phyloP scores from a whole-genome alignment of 2,329 filamentous ascomycete species.

The Lachnellula willkommii region DNA sequence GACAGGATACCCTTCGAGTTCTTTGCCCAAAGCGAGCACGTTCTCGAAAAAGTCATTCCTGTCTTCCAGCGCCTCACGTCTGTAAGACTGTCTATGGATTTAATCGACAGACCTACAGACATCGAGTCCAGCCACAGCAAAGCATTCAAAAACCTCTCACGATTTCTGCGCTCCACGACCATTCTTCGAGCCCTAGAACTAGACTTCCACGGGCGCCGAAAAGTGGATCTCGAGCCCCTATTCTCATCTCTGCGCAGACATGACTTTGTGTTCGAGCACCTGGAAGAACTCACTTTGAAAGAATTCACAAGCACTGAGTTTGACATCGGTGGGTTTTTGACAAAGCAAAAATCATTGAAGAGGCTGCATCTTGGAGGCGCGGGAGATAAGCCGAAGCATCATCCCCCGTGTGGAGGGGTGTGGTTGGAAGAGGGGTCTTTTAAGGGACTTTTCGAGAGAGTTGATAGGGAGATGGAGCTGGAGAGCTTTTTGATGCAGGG shows the following conservation, averaged over 20 bases:
- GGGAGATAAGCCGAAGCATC: slow-evolving; percentile 37
- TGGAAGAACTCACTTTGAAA: slow-evolving; percentile 40
- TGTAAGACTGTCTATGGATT: slow-evolving; percentile 20
- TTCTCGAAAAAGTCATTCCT: slow-evolving; percentile 12
- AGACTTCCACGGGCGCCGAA: slow-evolving; percentile 15
- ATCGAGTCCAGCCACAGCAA: slow-evolving; percentile 11
- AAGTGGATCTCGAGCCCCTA: slow-evolving; percentile 17
- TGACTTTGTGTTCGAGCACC: slow-evolving; percentile 34
- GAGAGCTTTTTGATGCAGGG: slow-evolving; percentile 43
- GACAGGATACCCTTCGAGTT: slow-evolving; percentile 29
- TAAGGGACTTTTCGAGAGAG: slow-evolving; percentile 37
- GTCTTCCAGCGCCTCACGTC: slow-evolving; percentile 16
- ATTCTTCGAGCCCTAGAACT: slow-evolving; percentile 15
- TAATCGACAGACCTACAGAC: slow-evolving; percentile 13
- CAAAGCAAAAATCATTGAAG: slow-evolving; percentile 37
- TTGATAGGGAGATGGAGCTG: slow-evolving; percentile 37
- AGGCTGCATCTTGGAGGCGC: slow-evolving; percentile 42
- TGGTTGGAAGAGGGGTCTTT: slow-evolving; percentile 42
- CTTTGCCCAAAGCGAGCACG: slow-evolving; percentile 18
- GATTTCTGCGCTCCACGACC: slow-evolving; percentile 13
- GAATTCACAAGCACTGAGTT: slow-evolving; percentile 41
- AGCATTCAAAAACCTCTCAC: slow-evolving; percentile 17
- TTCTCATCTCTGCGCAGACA: slow-evolving; percentile 12
- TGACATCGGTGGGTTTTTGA: slow-evolving; percentile 40
- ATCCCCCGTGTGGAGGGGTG: slow-evolving; percentile 40